Base-by-base conservation (phyloP, 192 early-diverging fungal species). In the Coemansia pectinata region DNA sequence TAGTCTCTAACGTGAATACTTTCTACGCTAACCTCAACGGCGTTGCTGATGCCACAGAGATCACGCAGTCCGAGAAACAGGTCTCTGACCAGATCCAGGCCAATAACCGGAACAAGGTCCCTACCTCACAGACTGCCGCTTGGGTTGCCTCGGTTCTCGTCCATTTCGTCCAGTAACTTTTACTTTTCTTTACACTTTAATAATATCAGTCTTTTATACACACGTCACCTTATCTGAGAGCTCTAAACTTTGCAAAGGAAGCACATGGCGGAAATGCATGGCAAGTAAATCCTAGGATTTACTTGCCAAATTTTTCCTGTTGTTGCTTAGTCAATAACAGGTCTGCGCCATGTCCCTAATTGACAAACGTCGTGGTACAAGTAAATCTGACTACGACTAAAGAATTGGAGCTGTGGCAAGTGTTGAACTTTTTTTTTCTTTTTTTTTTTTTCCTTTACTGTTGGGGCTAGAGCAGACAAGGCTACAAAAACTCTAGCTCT, bases 21-120 rank as follows among this genome's bases (percentile, higher is more conserved):
- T 74, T 81, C 53, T 76, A 76, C 50, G 8, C 65, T 23, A 72
- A 76, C 44, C 63, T 76, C 19, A 70, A 73, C 9, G 74, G 71
- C 17, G 25, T 66, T 12, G 79, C 67, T 5, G 36, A 57, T 21
- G 0, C 62, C 15, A 65, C 39, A 0, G 67, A 81, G 1, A 17
- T 81, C 3, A 21, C 59, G 4, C 47, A 59, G 21, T 58, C 73
- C 12, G 62, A 34, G 12, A 72, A 81, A 17, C 73, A 76, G 17
- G 74, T 81, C 11, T 60, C 63, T 6, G 79, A 76, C n/a, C 78
- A 76, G 50, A 75, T 81, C 31, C 38, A 71, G 5, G 73, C 78
- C 44, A 76, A 76, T 44, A 57, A 65, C 44, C 60, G 38, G 17
- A 65, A 63, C 70, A 63, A 67, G 25, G 73, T 72, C 15, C 73